These are phyloP conservation scores for Nicotiana sylvestris DNA, from an alignment of 257 asterid species.

Conservation along the genomic window DNA sequence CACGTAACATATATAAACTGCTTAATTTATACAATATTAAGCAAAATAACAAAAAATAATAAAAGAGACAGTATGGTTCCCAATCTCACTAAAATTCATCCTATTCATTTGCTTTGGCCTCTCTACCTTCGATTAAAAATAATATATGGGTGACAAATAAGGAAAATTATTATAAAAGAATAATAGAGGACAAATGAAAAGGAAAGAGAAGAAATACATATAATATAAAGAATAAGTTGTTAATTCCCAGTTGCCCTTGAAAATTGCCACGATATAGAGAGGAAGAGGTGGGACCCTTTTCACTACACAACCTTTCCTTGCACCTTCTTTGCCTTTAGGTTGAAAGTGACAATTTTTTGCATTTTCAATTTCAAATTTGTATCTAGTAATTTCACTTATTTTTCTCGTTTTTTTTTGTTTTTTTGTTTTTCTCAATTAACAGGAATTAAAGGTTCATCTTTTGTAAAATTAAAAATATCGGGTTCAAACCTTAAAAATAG, in stretches of 20 bases:
- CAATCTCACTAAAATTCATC: neutral
- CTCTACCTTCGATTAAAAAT: neutral
- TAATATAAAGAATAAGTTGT: neutral
- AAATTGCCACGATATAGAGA: neutral
- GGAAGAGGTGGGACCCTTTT: neutral
- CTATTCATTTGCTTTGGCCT: neutral
- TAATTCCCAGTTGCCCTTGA: neutral
- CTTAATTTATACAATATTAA: neutral
- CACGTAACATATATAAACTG: neutral
- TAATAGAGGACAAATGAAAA: no score
- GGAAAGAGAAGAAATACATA: neutral
- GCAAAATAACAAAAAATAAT: neutral
- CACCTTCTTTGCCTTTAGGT: conserved; percentile 41
- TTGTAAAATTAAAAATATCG: no score
- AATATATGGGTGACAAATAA: neutral
- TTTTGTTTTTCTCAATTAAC: no score
- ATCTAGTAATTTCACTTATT: neutral
- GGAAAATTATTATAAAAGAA: neutral
- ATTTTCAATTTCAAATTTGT: neutral
- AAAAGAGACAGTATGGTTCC: neutral
- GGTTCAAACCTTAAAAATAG: no score
- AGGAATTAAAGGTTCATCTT: no score
- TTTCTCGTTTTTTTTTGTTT: neutral
- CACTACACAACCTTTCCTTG: conserved; percentile 15
- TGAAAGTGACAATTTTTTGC: conserved; percentile 46